A percentile compares a stretch with the other conserved stretches of the same genome.
phyloP scores from a whole-genome alignment of 2,329 filamentous ascomycete species.

The Talaromyces sp. region DNA sequence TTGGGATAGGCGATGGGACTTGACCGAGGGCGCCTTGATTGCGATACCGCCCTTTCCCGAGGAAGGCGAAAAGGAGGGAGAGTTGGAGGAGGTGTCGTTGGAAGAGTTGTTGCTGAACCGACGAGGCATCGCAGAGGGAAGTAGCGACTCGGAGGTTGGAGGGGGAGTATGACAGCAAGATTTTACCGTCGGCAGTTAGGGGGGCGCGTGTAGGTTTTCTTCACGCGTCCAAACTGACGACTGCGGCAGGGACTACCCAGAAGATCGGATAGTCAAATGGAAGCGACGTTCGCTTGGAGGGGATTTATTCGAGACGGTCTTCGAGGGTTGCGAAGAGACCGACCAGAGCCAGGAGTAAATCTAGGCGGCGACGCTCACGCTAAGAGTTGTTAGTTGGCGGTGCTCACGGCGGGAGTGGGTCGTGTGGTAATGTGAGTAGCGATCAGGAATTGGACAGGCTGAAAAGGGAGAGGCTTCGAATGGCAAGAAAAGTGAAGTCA shows the following conservation, averaged over 20 bases:
- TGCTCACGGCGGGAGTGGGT: neutral
- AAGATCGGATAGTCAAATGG: neutral
- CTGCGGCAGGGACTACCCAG: constrained; percentile 21
- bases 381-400: constrained; percentile 9
- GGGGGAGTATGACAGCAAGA: constrained; percentile 4
- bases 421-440: neutral
- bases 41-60: constrained; percentile 58
- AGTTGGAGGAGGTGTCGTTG: constrained; percentile 54
- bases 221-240: constrained; percentile 15
- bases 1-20: constrained; percentile 75
- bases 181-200: constrained; percentile 16
- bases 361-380: no score
- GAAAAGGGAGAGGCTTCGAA: neutral
- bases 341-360: no score
- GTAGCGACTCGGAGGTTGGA: constrained; percentile 16
- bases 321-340: no score
- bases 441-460: neutral
- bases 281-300: neutral
- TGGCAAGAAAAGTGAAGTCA: neutral
- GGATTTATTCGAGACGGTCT: neutral
- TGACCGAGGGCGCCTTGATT: constrained; percentile 56
- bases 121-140: constrained; percentile 61
- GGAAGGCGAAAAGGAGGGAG: constrained; percentile 53
- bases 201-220: constrained; percentile 9
- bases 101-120: constrained; percentile 63